A percentile compares a stretch with the other conserved stretches of the same genome.
These are phyloP conservation scores for Wickerhamiella alocasiicola DNA, from an alignment of 805 yeast genomes.

Conservation along the genomic window DNA sequence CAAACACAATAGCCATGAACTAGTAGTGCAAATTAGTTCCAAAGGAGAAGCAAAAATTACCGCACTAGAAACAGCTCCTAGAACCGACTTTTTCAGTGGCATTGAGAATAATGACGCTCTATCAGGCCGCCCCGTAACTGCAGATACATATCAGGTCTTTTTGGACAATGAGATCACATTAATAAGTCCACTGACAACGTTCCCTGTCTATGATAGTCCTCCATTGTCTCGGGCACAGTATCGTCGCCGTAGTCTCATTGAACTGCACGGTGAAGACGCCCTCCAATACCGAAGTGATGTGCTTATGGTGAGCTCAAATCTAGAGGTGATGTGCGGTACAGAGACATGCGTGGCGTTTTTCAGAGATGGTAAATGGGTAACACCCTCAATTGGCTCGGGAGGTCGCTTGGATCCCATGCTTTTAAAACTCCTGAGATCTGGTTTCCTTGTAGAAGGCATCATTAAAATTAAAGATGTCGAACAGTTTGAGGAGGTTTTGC, in stretches of 20 bases:
- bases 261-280: neutral
- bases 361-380: neutral
- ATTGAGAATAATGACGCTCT: neutral
- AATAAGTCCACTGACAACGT: neutral
- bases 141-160: neutral
- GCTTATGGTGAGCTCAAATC: neutral
- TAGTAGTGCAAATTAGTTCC: neutral
- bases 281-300: neutral
- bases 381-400: neutral
- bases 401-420: neutral
- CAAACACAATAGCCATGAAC: neutral
- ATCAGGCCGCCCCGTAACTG: neutral
- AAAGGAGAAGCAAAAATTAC: neutral
- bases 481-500: conserved; percentile 40
- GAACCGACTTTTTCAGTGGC: neutral
- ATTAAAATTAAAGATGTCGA: neutral
- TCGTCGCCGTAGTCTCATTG: neutral
- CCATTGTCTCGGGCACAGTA: neutral
- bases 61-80: neutral
- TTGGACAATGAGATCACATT: neutral
- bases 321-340: neutral
- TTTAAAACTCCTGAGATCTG: neutral
- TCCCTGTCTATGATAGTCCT: neutral
- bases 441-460: neutral
- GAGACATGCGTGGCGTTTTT: neutral